A percentile compares a stretch with the other conserved stretches of the same genome.
These are phyloP conservation scores for Vigna angularis DNA, from an alignment of 306 rosid species.

Conservation along the genomic window DNA sequence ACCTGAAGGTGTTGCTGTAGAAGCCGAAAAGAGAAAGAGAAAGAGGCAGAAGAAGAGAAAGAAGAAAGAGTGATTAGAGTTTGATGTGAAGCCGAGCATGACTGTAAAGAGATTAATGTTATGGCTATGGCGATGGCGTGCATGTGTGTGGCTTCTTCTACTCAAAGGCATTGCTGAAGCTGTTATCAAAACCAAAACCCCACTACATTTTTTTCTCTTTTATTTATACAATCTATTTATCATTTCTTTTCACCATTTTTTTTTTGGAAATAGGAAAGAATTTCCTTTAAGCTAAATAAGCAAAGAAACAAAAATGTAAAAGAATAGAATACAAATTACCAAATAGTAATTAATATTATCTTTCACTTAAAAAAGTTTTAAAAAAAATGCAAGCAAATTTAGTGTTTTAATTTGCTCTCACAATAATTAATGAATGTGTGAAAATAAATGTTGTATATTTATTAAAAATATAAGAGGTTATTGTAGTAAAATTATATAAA, in stretches of 20 bases:
- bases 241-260: neutral
- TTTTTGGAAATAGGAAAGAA: too few species aligned
- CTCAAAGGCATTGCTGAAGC: neutral
- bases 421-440: too few species aligned
- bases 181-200: neutral
- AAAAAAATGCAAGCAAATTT: too few species aligned
- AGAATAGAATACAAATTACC: too few species aligned
- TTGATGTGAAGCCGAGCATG: neutral
- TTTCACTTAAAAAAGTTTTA: too few species aligned
- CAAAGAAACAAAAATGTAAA: too few species aligned
- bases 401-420: too few species aligned
- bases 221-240: neutral
- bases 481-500: too few species aligned
- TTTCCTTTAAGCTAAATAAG: too few species aligned
- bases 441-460: too few species aligned
- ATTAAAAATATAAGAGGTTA: too few species aligned
- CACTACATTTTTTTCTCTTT: neutral
- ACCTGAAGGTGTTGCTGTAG: slow-evolving; percentile 42
- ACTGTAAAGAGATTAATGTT: neutral
- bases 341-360: too few species aligned
- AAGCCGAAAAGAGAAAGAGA: slow-evolving; percentile 34
- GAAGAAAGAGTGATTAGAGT: slow-evolving; percentile 20
- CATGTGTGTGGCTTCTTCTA: neutral
- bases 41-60: slow-evolving; percentile 34
- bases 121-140: neutral